Evolutionary conservation across 768 basidiomycete species (phyloP).

Genomic region (Rickenella mellea): DNA sequence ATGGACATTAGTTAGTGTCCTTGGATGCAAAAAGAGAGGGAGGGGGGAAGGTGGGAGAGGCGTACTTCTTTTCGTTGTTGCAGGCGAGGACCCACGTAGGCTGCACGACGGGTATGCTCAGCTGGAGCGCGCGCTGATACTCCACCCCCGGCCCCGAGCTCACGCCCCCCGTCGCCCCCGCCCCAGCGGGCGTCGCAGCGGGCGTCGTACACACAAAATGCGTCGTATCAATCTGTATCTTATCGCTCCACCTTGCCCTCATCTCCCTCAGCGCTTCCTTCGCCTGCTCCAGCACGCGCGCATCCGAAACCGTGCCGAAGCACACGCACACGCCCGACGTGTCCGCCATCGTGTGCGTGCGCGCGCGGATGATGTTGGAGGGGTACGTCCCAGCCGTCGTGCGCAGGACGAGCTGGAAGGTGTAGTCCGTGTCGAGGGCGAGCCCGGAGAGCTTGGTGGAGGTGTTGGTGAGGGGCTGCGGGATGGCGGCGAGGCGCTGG

Average conservation of each 20-base stretch:
- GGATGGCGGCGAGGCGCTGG: slow-evolving; percentile 79
- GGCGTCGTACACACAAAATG: slow-evolving; percentile 97
- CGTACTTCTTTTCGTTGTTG: slow-evolving; percentile 72
- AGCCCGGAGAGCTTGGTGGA: slow-evolving; percentile 83
- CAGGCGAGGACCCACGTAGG: slow-evolving; percentile 95
- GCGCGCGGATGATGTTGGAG: slow-evolving; percentile 72
- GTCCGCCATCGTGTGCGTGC: slow-evolving; percentile 91
- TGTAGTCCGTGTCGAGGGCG: slow-evolving; percentile 75
- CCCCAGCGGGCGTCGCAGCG: slow-evolving; percentile 52
- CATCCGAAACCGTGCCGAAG: slow-evolving; percentile 84
- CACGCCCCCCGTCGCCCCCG: slow-evolving; percentile 41
- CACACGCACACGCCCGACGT: slow-evolving; percentile 93
- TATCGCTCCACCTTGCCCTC: slow-evolving; percentile 84
- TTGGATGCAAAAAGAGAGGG: background rate
- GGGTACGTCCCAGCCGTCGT: slow-evolving; percentile 89
- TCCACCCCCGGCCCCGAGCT: slow-evolving; percentile 66
- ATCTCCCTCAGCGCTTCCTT: slow-evolving; percentile 77
- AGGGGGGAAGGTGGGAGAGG: slow-evolving; percentile 4
- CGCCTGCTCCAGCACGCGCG: slow-evolving; percentile 66
- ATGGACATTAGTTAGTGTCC: slow-evolving; percentile 1
- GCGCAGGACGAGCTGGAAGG: slow-evolving; percentile 88
- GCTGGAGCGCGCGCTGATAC: slow-evolving; percentile 90
- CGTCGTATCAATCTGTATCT: slow-evolving; percentile 95
- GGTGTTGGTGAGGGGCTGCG: slow-evolving; percentile 72
- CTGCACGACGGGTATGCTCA: slow-evolving; percentile 90